phyloP scores from a whole-genome alignment of 2,329 filamentous ascomycete species.

The Colletotrichum truncatum region DNA sequence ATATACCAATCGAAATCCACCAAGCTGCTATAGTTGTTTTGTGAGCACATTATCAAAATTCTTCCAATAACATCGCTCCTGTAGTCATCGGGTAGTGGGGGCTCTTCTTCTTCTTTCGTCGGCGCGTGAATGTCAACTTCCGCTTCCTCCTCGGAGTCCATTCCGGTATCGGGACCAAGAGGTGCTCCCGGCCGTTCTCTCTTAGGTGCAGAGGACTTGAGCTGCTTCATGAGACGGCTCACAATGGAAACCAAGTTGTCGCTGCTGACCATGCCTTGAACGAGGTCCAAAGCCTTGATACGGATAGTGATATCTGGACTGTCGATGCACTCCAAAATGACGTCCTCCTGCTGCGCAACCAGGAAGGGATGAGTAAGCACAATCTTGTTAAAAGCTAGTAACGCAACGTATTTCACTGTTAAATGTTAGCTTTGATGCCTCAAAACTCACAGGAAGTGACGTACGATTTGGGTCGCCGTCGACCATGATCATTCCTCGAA shows the following conservation, averaged over 20 bases:
- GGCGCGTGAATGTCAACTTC: constrained; percentile 51
- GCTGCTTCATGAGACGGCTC: constrained; percentile 85
- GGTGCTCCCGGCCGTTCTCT: constrained; percentile 58
- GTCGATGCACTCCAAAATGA: constrained; percentile 95
- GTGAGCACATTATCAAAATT: constrained; percentile 89
- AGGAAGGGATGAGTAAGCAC: constrained; percentile 87
- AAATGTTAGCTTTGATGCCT: background rate
- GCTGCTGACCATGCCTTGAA: constrained; percentile 90
- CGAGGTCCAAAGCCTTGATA: constrained; percentile 89
- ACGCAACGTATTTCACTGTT: constrained; percentile 90
- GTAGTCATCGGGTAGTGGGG: constrained; percentile 86
- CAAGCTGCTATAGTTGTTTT: constrained; percentile 86
- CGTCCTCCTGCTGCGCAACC: constrained; percentile 92
- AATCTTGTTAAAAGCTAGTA: constrained; percentile 95
- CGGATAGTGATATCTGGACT: constrained; percentile 96
- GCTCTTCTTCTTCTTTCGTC: constrained; percentile 50
- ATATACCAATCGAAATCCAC: constrained; percentile 98
- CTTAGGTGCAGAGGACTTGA: constrained; percentile 71
- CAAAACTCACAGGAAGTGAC: constrained; percentile 42
- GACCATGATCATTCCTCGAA: constrained; percentile 92
- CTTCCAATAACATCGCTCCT: constrained; percentile 82
- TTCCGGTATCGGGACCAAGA: constrained; percentile 49
- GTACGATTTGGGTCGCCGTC: constrained; percentile 92
- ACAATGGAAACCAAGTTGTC: constrained; percentile 88
- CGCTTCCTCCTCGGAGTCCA: constrained; percentile 61